These are phyloP conservation scores for Ophiostoma pallidulum DNA, from an alignment of 2,329 filamentous ascomycete genomes.

Conservation along the genomic window DNA sequence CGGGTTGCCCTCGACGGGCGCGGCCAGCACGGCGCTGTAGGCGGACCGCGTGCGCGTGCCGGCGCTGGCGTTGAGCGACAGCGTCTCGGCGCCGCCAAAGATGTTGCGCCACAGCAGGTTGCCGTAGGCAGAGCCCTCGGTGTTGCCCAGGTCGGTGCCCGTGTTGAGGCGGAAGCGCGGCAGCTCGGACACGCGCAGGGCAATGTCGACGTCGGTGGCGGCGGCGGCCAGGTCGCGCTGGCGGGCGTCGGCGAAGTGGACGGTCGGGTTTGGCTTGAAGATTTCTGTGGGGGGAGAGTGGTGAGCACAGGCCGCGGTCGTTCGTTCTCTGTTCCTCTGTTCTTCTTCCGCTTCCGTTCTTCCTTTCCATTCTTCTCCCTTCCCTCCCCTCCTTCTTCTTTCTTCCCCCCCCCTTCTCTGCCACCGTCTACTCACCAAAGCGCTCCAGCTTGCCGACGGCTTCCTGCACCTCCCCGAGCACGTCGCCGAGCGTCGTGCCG, in stretches of 20 bases:
- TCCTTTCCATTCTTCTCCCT: too few relatives aligned
- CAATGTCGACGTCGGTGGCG: slow-evolving; percentile 71
- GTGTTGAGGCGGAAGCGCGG: slow-evolving; percentile 82
- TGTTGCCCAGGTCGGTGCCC: slow-evolving; percentile 86
- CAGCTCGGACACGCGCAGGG: slow-evolving; percentile 68
- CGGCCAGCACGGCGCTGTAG: slow-evolving; percentile 77
- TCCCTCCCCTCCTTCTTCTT: too few relatives aligned
- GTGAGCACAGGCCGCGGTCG: neutral
- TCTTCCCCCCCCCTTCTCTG: too few relatives aligned
- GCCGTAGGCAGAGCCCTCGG: slow-evolving; percentile 87
- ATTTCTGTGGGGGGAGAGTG: slow-evolving; percentile 49
- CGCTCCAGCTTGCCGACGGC: slow-evolving; percentile 66
- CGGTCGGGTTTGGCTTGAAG: slow-evolving; percentile 71
- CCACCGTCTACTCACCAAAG: slow-evolving; percentile 57
- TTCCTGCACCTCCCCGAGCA: slow-evolving; percentile 60
- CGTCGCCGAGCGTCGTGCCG: slow-evolving; percentile 70
- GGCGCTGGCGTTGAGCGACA: slow-evolving; percentile 77
- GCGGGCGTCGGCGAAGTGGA: slow-evolving; percentile 71
- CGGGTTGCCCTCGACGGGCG: slow-evolving; percentile 76
- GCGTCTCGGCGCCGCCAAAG: slow-evolving; percentile 83
- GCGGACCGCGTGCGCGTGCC: slow-evolving; percentile 87
- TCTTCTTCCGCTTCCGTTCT: too few relatives aligned
- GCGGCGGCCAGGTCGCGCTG: slow-evolving; percentile 58
- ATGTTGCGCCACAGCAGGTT: slow-evolving; percentile 84
- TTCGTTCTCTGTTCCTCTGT: neutral